Base-by-base conservation (phyloP, 2,329 filamentous ascomycete genomes). In the Fusarium torulosum region DNA sequence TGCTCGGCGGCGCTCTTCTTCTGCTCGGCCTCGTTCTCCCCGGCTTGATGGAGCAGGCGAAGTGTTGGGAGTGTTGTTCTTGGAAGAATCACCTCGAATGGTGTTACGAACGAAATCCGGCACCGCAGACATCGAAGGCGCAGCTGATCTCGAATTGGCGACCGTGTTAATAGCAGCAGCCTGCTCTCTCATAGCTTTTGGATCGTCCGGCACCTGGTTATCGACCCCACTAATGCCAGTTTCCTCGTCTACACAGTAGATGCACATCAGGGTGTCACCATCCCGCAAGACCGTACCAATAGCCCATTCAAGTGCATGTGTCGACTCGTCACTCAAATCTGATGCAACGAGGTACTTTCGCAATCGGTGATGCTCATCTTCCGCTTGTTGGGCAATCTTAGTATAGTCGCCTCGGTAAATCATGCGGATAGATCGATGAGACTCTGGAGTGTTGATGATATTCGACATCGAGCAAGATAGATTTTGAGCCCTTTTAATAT, bases 291-390 rank as follows among this genome's bases (percentile, higher is more conserved):
- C 94, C 0, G 95, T 98, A 9, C 96, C 96, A 56, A 99, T 94
- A 0, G 95, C 96, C 96, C 96, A 99, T 78, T 99, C 96, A 31
- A 99, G 84, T 2, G 96, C 96, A 77, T 98, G 96, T 8, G 93
- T 92, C 6, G 95, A 94, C 80, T 99, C 96, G 37, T 96, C 92
- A 71, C 94, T 97, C 5, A 98, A 82, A 78, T 99, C 96, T 0
- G 93, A 97, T 4, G 96, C 95, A n/a, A 97, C 94, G 17, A 99
- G 82, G 76, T 98, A 99, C 73, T 96, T 96, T 53, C 96, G 88
- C 63, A 95, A 87, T 53, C 92, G 88, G 49, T 92, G 88, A 49
- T 92, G 85, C 52, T 93, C 92, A 14, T 93, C 91, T 57, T 94
- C 90, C 0, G 92, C 92, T 73, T 94, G 89, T 68, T 90, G 86